These are phyloP conservation scores for Conticribra guillardii DNA, from an alignment of 108 stramenopile species.

Conservation along the genomic window DNA sequence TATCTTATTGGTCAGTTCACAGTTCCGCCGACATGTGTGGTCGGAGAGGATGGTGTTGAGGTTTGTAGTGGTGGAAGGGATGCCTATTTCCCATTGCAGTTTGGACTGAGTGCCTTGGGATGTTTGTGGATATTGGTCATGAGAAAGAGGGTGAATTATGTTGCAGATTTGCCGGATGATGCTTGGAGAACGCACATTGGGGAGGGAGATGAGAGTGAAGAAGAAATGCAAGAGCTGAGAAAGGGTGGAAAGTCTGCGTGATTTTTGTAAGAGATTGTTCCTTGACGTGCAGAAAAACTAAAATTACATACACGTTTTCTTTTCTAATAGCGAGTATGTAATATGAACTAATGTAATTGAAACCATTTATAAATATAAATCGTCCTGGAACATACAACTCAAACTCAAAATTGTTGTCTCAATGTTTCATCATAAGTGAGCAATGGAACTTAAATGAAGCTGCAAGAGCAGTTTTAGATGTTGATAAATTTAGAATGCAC, in stretches of 20 bases:
- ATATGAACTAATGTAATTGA: too few species aligned
- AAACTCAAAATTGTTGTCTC: too few species aligned
- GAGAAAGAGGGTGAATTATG: conserved; percentile 58
- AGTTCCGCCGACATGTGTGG: conserved; percentile 46
- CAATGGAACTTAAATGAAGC: too few species aligned
- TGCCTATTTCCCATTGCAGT: conserved; percentile 77
- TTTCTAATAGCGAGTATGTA: too few species aligned
- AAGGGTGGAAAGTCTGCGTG: conserved; percentile 48
- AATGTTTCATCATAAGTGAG: too few species aligned
- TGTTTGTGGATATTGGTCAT: conserved; percentile 73
- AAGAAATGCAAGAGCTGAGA: conserved; percentile 25
- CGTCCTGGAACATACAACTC: too few species aligned
- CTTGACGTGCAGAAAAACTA: too few species aligned
- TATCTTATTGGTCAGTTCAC: conserved; percentile 70
- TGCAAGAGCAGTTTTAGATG: too few species aligned
- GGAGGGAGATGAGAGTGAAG: conserved; percentile 47
- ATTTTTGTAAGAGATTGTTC: too few species aligned
- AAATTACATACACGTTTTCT: too few species aligned
- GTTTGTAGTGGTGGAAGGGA: conserved; percentile 72
- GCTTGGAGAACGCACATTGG: conserved; percentile 87
- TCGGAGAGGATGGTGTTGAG: conserved; percentile 31
- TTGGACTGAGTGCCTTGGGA: conserved; percentile 68
- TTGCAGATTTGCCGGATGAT: conserved; percentile 82
- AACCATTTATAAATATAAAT: too few species aligned
- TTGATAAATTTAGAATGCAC: too few species aligned